phyloP scores from a whole-genome alignment of 495 filamentous ascomycete genomes.

The Hypoxylon intermedium region DNA sequence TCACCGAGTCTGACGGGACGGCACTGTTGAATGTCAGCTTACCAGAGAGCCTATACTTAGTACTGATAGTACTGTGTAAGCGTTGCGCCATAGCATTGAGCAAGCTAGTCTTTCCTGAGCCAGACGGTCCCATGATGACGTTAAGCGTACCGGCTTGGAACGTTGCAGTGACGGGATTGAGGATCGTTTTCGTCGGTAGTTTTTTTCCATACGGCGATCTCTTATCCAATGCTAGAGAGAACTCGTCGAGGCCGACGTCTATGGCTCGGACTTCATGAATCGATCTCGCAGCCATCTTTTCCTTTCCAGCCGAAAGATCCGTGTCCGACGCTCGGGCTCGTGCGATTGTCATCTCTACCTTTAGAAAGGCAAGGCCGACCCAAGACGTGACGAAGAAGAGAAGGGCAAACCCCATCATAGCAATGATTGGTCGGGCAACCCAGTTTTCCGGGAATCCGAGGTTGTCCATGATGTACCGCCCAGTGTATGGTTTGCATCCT shows the following conservation, averaged over 20 bases:
- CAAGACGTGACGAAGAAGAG: slow-evolving; percentile 64
- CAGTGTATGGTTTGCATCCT: slow-evolving; percentile 69
- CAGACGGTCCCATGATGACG: slow-evolving; percentile 80
- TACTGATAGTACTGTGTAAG: slow-evolving; percentile 62
- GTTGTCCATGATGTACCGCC: slow-evolving; percentile 68
- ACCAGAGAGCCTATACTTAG: slow-evolving; percentile 62
- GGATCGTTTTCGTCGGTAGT: slow-evolving; percentile 61
- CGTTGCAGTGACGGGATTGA: slow-evolving; percentile 66
- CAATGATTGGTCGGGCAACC: slow-evolving; percentile 67
- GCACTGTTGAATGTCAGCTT: slow-evolving; percentile 72
- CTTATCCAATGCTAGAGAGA: slow-evolving; percentile 68
- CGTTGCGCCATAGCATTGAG: slow-evolving; percentile 72
- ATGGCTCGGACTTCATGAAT: slow-evolving; percentile 62
- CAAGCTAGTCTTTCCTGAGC: slow-evolving; percentile 74
- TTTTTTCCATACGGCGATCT: slow-evolving; percentile 52
- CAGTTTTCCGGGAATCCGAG: slow-evolving; percentile 68
- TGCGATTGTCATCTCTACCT: slow-evolving; percentile 66
- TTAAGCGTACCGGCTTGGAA: slow-evolving; percentile 71
- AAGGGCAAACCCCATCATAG: slow-evolving; percentile 62
- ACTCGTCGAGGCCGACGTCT: slow-evolving; percentile 65
- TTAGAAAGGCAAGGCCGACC: slow-evolving; percentile 63
- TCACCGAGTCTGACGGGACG: slow-evolving; percentile 66
- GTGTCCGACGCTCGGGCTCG: slow-evolving; percentile 59
- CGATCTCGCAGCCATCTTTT: slow-evolving; percentile 60
- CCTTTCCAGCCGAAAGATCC: slow-evolving; percentile 66